These are phyloP conservation scores for Beta vulgaris DNA, from an alignment of 148 eudicot species.

Conservation along the genomic window DNA sequence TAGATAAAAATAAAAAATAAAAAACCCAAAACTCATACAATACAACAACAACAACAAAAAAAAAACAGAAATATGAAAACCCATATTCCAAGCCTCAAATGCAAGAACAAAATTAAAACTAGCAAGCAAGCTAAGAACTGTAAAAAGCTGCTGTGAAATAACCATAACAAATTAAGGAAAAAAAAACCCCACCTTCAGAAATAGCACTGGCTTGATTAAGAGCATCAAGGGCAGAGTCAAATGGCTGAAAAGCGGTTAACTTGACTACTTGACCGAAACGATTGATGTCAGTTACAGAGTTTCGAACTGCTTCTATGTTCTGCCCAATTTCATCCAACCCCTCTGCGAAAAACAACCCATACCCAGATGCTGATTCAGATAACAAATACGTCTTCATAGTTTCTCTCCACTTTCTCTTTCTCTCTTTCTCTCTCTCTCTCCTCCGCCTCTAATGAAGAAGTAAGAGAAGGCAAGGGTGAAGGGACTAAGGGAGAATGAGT, in stretches of 20 bases:
- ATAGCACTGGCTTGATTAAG: slow-evolving; percentile 82
- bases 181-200: slow-evolving; percentile 63
- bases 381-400: slow-evolving; percentile 60
- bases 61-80: not conserved
- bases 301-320: slow-evolving; percentile 71
- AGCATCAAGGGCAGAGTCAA: slow-evolving; percentile 81
- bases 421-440: slow-evolving; percentile 10
- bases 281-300: slow-evolving; percentile 67
- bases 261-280: slow-evolving; percentile 86
- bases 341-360: slow-evolving; percentile 54
- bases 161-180: not conserved
- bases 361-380: slow-evolving; percentile 74
- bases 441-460: slow-evolving; percentile 10
- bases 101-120: not conserved
- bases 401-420: not conserved
- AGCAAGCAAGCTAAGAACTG: not conserved
- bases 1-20: too few species aligned
- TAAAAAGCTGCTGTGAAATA: not conserved
- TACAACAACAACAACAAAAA: not conserved
- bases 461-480: too few species aligned
- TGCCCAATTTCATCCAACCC: slow-evolving; percentile 93
- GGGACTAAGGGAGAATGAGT: too few species aligned
- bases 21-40: not conserved
- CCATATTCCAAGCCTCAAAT: too few species aligned
- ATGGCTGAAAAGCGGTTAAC: slow-evolving; percentile 71